Base-by-base conservation (phyloP, 768 basidiomycete genomes). In the Mycena haematopus region DNA sequence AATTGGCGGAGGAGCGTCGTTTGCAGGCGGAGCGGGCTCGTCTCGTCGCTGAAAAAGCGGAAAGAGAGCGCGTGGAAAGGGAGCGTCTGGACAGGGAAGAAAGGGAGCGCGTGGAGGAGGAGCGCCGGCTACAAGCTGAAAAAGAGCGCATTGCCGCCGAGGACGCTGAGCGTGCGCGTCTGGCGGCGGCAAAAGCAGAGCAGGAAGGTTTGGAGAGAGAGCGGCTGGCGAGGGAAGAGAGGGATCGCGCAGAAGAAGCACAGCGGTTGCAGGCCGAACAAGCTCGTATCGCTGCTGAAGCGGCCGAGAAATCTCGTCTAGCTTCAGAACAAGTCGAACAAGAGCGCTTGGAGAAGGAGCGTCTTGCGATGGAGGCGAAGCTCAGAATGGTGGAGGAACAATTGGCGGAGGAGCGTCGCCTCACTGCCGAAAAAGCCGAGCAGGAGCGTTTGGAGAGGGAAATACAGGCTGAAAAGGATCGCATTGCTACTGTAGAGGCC, bases 1-100 rank as follows among this genome's bases (percentile, higher is more conserved):
- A 70, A 49, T 49, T 70, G 25, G 69, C 68, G 17, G 66, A 67
- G 45, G 65, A 70, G 52, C 68, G 68, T 51, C 58, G 62, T 19
- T 29, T 60, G 19, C 65, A 70, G 56, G 65, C 62, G 1, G 60
- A 67, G 56, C 49, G 52, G n/a, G 62, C 56, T 35, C 63, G 59
- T 21, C 54, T 65, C n/a, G 68, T 50, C 5, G 56, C 60, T 10
- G 61, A 66, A 36, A 45, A 62, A 17, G 60, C 65, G 2, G 65
- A 66, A 36, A 42, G 61, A 27, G 60, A 62, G 22, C 56, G 61
- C 3, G 33, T 49, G 31, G 65, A 66, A 31, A 52, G 47, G 27
- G 62, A 63, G 24, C 47, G 58, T 19, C 27, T 46, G 36, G 58
- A 62, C 27, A 33, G 59, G 40, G 58, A 17, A n/a, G 58, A 63